These are phyloP conservation scores for Suillus plorans DNA, from an alignment of 768 basidiomycete genomes.

Conservation along the genomic window DNA sequence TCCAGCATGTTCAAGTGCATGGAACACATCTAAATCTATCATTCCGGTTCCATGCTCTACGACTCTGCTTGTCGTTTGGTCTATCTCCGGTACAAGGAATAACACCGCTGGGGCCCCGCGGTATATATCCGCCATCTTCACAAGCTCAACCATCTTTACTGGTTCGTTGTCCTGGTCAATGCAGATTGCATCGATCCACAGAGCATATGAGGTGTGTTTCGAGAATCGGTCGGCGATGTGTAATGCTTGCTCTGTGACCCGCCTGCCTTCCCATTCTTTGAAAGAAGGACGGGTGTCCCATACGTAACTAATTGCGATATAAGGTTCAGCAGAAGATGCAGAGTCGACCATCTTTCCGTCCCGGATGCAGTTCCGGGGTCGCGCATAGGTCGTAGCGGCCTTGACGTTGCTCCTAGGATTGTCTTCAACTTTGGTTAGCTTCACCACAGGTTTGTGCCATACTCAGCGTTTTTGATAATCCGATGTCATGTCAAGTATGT, in stretches of 20 bases:
- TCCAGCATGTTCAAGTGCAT: conserved; percentile 3
- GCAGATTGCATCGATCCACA: conserved; percentile 10
- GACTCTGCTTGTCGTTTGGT: neutral
- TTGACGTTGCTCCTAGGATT: neutral
- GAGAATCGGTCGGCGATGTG: conserved; percentile 3
- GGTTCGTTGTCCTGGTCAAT: conserved; percentile 5
- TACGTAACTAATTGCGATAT: conserved; percentile 6
- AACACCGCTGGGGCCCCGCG: conserved; percentile 3
- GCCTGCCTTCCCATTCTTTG: conserved; percentile 7
- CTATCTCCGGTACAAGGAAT: conserved; percentile 6
- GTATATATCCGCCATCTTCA: conserved; percentile 8
- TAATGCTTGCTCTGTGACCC: conserved; percentile 8
- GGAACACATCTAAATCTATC: conserved; percentile 6
- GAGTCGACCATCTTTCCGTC: conserved; percentile 9
- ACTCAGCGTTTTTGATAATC: conserved; percentile 3
- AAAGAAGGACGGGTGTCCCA: conserved; percentile 5
- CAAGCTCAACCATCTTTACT: neutral
- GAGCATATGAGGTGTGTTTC: conserved; percentile 3
- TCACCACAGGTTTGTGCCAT: neutral
- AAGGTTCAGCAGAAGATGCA: conserved; percentile 1
- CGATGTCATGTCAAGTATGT: neutral
- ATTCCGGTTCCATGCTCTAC: conserved; percentile 2
- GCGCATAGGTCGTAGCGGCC: neutral
- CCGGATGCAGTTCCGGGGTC: conserved; percentile 5
- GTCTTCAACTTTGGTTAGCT: conserved; percentile 6